Percentiles rank a stretch among this genome's conserved stretches.
Evolutionary conservation across 108 stramenopile species (phyloP).

Genomic region (Fragilaria crotonensis): DNA sequence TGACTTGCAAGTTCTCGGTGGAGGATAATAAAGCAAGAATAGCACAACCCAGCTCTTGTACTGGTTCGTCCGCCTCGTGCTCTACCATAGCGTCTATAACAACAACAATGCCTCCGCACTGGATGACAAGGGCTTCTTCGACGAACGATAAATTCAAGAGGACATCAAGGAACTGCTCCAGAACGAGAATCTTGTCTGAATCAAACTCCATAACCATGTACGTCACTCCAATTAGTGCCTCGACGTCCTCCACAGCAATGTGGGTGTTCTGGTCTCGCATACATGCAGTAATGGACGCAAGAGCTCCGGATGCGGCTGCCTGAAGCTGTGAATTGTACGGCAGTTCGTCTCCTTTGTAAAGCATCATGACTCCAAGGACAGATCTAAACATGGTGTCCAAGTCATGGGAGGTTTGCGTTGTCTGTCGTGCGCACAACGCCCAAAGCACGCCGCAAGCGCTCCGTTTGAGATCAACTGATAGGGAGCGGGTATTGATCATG

Average conservation of each 20-base stretch:
- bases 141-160: conserved; percentile 19
- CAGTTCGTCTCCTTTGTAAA: conserved; percentile 10
- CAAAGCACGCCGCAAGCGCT: conserved; percentile 26
- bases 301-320: conserved; percentile 18
- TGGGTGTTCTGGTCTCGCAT: conserved; percentile 15
- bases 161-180: conserved; percentile 21
- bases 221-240: conserved; percentile 21
- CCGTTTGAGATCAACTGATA: background rate
- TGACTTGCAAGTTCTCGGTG: conserved; percentile 36
- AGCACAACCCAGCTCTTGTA: conserved; percentile 32
- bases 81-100: conserved; percentile 41
- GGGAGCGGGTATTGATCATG: background rate
- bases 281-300: conserved; percentile 11
- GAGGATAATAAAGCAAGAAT: conserved; percentile 31
- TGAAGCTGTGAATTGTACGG: conserved; percentile 10
- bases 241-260: conserved; percentile 18
- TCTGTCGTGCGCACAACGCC: conserved; percentile 18
- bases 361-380: conserved; percentile 12
- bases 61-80: conserved; percentile 9
- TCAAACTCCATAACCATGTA: conserved; percentile 21
- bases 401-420: background rate
- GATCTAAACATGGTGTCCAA: conserved; percentile 2
- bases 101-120: conserved; percentile 33
- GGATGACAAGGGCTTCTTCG: conserved; percentile 16
- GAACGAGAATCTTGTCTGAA: conserved; percentile 3